phyloP scores from a whole-genome alignment of 306 rosid species.

The Quercus dentata region DNA sequence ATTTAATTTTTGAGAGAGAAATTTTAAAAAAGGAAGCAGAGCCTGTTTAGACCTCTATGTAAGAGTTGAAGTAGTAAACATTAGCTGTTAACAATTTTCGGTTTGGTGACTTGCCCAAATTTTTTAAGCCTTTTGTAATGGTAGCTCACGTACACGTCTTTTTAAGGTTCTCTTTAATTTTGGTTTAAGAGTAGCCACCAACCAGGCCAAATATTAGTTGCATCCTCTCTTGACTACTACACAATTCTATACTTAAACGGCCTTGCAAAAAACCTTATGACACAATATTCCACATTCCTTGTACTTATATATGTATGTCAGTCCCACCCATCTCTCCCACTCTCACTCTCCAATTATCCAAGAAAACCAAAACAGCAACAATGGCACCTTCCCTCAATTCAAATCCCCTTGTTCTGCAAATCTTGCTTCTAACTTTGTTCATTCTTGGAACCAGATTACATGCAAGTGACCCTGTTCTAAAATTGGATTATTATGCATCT shows the following conservation, averaged over 20 bases:
- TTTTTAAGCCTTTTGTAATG: background rate
- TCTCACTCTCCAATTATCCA: constrained; percentile 21
- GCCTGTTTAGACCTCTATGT: background rate
- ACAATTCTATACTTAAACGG: constrained; percentile 18
- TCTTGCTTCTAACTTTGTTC: constrained; percentile 29
- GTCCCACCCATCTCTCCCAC: constrained; percentile 50
- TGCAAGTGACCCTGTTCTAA: constrained; percentile 58
- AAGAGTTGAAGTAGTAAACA: background rate
- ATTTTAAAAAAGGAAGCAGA: background rate
- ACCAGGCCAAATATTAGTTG: constrained; percentile 69
- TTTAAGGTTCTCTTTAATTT: constrained; percentile 3
- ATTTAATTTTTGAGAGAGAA: background rate
- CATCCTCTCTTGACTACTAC: constrained; percentile 73
- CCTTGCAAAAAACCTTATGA: constrained; percentile 8
- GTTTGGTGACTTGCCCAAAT: constrained; percentile 48
- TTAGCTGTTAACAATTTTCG: constrained; percentile 32
- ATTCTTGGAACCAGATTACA: constrained; percentile 24
- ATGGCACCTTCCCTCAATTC: constrained; percentile 43
- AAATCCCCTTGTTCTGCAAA: constrained; percentile 18
- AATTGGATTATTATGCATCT: constrained; percentile 67
- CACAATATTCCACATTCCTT: background rate
- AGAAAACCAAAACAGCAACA: constrained; percentile 13
- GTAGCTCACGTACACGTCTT: background rate
- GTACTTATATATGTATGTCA: constrained; percentile 29
- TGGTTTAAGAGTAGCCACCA: constrained; percentile 57